Evolutionary conservation across 2,329 filamentous ascomycete genomes (phyloP).

Genomic region (Colletotrichum gloeosporioides): DNA sequence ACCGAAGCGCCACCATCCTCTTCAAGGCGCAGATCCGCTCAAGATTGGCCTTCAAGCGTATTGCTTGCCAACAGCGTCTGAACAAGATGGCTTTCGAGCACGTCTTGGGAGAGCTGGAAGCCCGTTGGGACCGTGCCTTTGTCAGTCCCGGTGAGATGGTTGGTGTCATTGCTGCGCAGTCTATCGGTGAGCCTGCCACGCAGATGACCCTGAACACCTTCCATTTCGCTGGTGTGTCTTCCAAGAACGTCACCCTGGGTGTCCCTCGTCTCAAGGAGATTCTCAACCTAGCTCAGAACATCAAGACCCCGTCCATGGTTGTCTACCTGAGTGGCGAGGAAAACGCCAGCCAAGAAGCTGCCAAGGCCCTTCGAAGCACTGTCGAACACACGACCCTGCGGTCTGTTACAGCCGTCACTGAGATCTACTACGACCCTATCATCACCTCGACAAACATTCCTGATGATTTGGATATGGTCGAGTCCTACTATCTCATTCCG

Average conservation of each 20-base stretch:
- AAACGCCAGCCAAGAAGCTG: conserved; percentile 74
- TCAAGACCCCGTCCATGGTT: conserved; percentile 98
- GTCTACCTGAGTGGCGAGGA: conserved; percentile 75
- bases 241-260: conserved; percentile 99
- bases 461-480: conserved; percentile 90
- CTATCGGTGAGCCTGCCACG: conserved; percentile 96
- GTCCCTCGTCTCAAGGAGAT: conserved; percentile 99
- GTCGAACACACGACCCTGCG: conserved; percentile 95
- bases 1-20: conserved; percentile 85
- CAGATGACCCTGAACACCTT: conserved; percentile 99
- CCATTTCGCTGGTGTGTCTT: conserved; percentile 99
- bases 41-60: conserved; percentile 87
- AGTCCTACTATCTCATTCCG: conserved; percentile 94
- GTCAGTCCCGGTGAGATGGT: conserved; percentile 98
- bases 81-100: conserved; percentile 94
- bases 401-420: conserved; percentile 88
- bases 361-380: conserved; percentile 83
- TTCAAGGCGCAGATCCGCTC: conserved; percentile 94
- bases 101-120: conserved; percentile 88
- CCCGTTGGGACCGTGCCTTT: conserved; percentile 82
- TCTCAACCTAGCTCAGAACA: conserved; percentile 95
- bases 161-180: conserved; percentile 95
- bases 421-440: conserved; percentile 97
- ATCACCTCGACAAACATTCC: conserved; percentile 85
- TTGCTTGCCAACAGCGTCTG: conserved; percentile 84